A percentile compares a stretch with the other conserved stretches of the same genome.
Evolutionary conservation across 352 stramenopile genomes (phyloP).

Genomic region (Phytopythium helicoides): DNA sequence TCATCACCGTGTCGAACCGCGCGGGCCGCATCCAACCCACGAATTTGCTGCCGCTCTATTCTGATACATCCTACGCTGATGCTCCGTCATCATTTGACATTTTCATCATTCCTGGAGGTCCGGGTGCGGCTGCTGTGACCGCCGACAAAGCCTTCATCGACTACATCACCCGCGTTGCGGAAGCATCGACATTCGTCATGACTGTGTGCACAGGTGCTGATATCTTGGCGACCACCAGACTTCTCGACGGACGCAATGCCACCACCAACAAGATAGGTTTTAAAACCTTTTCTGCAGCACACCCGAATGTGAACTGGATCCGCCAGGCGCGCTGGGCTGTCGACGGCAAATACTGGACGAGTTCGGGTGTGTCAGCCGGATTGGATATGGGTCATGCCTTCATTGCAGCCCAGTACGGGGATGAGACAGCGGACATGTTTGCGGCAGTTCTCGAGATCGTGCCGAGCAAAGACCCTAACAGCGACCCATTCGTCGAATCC

Average conservation of each 20-base stretch:
- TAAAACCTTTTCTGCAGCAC: constrained; percentile 20
- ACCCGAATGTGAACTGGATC: constrained; percentile 48
- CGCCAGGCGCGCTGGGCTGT: constrained; percentile 56
- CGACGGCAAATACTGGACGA: constrained; percentile 55
- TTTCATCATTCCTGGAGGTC: constrained; percentile 38
- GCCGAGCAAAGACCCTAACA: no score
- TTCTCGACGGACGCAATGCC: constrained; percentile 37
- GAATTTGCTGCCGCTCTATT: no score
- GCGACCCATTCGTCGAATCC: no score
- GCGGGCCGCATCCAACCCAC: no score
- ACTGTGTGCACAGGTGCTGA: constrained; percentile 56
- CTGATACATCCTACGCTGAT: no score
- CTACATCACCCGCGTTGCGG: constrained; percentile 28
- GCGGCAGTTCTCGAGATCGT: no score
- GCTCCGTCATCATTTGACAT: no score
- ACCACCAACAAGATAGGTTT: constrained; percentile 69
- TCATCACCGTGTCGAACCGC: no score
- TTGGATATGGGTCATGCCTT: constrained; percentile 65
- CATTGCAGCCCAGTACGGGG: constrained; percentile 25
- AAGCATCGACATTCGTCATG: constrained; percentile 32
- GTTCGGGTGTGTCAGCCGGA: constrained; percentile 53
- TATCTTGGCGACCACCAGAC: constrained; percentile 37
- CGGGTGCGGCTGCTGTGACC: constrained; percentile 21
- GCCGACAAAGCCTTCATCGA: constrained; percentile 33
- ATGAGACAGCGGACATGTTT: no score